These are phyloP conservation scores for Arachis hypogaea DNA, from an alignment of 306 rosid genomes.

Conservation along the genomic window DNA sequence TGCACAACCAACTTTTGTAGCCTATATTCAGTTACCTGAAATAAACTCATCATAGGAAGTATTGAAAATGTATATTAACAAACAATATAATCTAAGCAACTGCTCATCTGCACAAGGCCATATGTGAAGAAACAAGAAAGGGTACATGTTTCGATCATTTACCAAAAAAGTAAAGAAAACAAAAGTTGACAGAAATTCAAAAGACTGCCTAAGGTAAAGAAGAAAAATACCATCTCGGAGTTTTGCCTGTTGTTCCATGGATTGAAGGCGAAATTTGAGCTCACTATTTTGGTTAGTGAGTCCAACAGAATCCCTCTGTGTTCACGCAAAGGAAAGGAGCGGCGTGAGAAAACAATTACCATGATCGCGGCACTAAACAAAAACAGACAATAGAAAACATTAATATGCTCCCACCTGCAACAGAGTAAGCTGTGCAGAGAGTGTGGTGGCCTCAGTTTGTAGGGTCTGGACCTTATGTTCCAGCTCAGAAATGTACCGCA, in stretches of 20 bases:
- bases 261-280: constrained; percentile 96
- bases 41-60: constrained; percentile 5
- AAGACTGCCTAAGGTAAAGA: background rate
- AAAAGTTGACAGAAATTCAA: background rate
- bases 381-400: background rate
- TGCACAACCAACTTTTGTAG: background rate
- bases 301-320: constrained; percentile 88
- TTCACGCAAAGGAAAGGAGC: constrained; percentile 27
- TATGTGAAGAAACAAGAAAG: background rate
- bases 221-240: constrained; percentile 81
- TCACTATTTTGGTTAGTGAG: constrained; percentile 88
- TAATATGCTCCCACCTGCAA: constrained; percentile 65
- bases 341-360: constrained; percentile 17
- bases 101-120: background rate
- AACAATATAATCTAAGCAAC: background rate
- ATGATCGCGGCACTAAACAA: background rate
- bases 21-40: background rate
- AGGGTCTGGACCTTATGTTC: constrained; percentile 96
- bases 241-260: constrained; percentile 98
- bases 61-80: constrained; percentile 6
- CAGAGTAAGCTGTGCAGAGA: constrained; percentile 88
- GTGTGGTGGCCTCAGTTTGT: constrained; percentile 93
- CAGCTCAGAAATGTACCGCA: constrained; percentile 89
- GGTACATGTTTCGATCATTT: background rate
- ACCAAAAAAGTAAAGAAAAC: background rate